phyloP scores from a whole-genome alignment of 2,329 filamentous ascomycete genomes.

The Penicillium sp. region DNA sequence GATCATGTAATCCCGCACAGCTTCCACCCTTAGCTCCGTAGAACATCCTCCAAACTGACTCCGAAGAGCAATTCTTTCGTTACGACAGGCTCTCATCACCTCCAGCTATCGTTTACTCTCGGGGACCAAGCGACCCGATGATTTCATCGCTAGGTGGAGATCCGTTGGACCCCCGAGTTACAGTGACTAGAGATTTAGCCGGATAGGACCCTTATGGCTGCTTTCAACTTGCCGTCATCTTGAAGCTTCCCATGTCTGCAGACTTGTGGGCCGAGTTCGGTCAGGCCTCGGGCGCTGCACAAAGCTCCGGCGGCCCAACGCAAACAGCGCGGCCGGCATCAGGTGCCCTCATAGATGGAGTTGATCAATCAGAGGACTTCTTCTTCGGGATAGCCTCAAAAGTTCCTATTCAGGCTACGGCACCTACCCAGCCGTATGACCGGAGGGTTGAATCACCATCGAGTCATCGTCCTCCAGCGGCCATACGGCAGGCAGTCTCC shows the following conservation, averaged over 20 bases:
- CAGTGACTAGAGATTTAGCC: background rate
- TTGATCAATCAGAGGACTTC: slow-evolving; percentile 19
- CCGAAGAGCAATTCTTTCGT: too few species aligned
- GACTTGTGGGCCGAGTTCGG: slow-evolving; percentile 51
- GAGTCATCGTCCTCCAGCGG: slow-evolving; percentile 3
- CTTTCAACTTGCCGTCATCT: slow-evolving; percentile 1
- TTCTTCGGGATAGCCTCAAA: slow-evolving; percentile 7
- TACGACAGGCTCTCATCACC: slow-evolving; percentile 15
- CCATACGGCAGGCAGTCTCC: background rate
- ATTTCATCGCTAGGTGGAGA: too few species aligned
- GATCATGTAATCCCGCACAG: slow-evolving; percentile 19
- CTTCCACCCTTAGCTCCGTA: too few species aligned
- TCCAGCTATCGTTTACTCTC: slow-evolving; percentile 3
- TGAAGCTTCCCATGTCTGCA: slow-evolving; percentile 42
- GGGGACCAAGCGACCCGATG: slow-evolving; percentile 7
- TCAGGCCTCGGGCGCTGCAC: slow-evolving; percentile 15
- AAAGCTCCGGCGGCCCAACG: slow-evolving; percentile 9
- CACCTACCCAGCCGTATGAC: background rate
- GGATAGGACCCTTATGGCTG: background rate
- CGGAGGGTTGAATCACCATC: background rate
- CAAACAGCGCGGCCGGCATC: slow-evolving; percentile 9
- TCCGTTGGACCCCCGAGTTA: background rate
- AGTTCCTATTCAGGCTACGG: too few species aligned
- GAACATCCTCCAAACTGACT: too few species aligned
- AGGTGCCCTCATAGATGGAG: slow-evolving; percentile 19